Base-by-base conservation (phyloP, 2,329 filamentous ascomycete species). In the Blastomyces parvus region DNA sequence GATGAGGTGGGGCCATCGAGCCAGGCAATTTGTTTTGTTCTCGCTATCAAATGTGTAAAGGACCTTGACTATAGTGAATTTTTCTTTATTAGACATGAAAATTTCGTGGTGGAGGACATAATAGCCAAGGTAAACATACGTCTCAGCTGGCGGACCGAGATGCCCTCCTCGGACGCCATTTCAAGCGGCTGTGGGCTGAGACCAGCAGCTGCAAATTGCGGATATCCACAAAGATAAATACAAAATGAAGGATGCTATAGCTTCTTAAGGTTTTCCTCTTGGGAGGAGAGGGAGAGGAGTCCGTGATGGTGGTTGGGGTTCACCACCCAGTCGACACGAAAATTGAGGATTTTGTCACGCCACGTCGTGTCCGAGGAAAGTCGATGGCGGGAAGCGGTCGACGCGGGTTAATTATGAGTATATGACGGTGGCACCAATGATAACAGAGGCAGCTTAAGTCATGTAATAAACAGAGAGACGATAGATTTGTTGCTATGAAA, bases 41-140 rank as follows among this genome's bases (percentile, higher is more conserved):
- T 93, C 88, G 72, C 88, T 87, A 75, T 97, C 92, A 78, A 97
- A 97, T 40, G 91, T 96, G 78, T 97, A 99, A 65, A 96, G 87
- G 59, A 97, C 89, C 82, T 97, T 97, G 76, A 97, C 92, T 96
- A 76, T 67, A 67, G 52, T 60, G 61, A 2, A 61, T n/a, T 36
- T 27, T 40, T n/a, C n/a, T 17, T 17, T 17, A 19, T 60, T 60
- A 55, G 62, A 50, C 40, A 25, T 40, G 8, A 56, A 59, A 11
- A 52, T 59, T 52, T 13, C 2, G n/a, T 25, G 4, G 42, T 22
- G 11, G 57, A 60, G 22, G 36, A 58, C 27, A 64, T 53, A 53
- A 60, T 56, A 57, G 22, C 59, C 2, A 30, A 38, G 19, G 19
- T 38, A 36, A 56, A 79, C 86, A 74, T 84, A 89, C 86, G 81